Evolutionary conservation across 1,284 basidiomycete species (phyloP).

Genomic region (Gomphus sp.): DNA sequence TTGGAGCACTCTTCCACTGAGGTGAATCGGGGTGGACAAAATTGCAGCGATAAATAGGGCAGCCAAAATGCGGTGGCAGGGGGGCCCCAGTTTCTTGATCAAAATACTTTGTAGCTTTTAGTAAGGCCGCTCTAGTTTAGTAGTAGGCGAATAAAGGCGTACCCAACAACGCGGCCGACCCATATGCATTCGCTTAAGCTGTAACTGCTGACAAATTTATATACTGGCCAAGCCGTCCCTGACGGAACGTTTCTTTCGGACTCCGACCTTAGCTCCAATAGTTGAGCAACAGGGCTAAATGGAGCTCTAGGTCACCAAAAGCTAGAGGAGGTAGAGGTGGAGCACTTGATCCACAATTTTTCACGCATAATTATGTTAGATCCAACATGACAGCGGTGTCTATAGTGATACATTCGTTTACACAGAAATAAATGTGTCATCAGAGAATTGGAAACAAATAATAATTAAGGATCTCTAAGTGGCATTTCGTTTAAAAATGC

Average conservation of each 20-base stretch:
- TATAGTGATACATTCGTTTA: background rate
- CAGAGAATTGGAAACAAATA: background rate
- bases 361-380: too few species aligned
- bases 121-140: background rate
- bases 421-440: background rate
- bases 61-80: background rate
- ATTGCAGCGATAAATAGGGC: background rate
- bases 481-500: background rate
- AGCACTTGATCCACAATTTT: too few species aligned
- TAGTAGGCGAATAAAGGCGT: too few species aligned
- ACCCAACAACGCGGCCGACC: background rate
- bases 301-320: too few species aligned
- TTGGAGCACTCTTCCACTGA: background rate
- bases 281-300: too few species aligned
- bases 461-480: background rate
- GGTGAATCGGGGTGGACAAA: slow-evolving; percentile 3
- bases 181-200: background rate
- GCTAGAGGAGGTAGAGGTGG: too few species aligned
- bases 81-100: background rate
- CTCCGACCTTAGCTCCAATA: too few species aligned
- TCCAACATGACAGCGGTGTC: background rate
- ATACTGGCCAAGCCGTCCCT: too few species aligned
- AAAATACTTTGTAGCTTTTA: background rate
- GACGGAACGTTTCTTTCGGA: too few species aligned
- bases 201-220: background rate